phyloP scores from a whole-genome alignment of 208 protist species.

The Leishmania lainsoni region DNA sequence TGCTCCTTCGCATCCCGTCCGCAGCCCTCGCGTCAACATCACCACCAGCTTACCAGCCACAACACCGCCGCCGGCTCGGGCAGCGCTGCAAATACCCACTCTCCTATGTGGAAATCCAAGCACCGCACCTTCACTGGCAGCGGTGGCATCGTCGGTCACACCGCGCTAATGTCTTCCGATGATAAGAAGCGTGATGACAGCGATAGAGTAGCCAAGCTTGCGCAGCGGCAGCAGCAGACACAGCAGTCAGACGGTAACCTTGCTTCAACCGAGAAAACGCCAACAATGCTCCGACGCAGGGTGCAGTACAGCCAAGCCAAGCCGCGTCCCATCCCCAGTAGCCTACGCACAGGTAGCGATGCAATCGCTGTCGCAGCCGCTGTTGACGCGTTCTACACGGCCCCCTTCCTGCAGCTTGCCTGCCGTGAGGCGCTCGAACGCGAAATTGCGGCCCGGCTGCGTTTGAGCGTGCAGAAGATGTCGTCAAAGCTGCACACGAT shows the following conservation, averaged over 20 bases:
- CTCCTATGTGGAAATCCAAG: constrained; percentile 1
- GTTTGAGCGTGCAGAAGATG: constrained; percentile 57
- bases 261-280: constrained; percentile 11
- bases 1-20: constrained; percentile 3
- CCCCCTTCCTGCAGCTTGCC: constrained; percentile 58
- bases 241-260: constrained; percentile 9
- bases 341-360: constrained; percentile 24
- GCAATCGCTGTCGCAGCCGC: constrained; percentile 9
- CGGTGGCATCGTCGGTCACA: constrained; percentile 2
- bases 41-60: not conserved
- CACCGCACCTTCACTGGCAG: not conserved
- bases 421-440: constrained; percentile 53
- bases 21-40: not conserved
- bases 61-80: not conserved
- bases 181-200: constrained; percentile 25
- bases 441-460: constrained; percentile 56
- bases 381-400: constrained; percentile 37
- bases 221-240: constrained; percentile 5
- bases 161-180: constrained; percentile 6
- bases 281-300: constrained; percentile 12
- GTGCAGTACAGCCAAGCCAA: constrained; percentile 23
- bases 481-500: constrained; percentile 56
- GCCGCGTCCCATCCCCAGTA: constrained; percentile 11
- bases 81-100: not conserved
- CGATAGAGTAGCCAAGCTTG: constrained; percentile 5